Evolutionary conservation across 1,284 basidiomycete species (phyloP), one percentile per base, ranked within the genome.

Genomic region (Pseudozyma hubeiensis): DNA sequence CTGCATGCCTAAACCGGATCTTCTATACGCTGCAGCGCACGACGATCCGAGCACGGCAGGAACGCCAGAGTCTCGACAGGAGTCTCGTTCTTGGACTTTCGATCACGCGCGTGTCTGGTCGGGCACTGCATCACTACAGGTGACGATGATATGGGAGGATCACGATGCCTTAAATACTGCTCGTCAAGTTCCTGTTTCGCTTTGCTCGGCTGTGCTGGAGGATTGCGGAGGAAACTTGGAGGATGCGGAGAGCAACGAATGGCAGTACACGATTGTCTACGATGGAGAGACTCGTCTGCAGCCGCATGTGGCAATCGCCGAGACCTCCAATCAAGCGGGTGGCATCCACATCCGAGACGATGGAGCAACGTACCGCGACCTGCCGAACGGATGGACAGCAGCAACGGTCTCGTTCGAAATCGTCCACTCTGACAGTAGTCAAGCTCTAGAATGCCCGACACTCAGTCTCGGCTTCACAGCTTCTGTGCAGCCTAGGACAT

Each of bases 1-100:
- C 2, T 62, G 49, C 37, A 64, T 71, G 64, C 64, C 75, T 5
- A 72, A 77, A 35, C 61, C 75, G n/a, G 71, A 77, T 30, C 51
- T 61, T 0, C 41, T 74, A 4, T 74, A 41, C 40, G 33, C 60
- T 4, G 48, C 34, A 16, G 60, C 53, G 56, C 52, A 56, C 10
- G 35, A 55, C 7, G 14, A 7, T 8, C 34, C 45, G 24, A 14
- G 14, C 16, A 9, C 29, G 14, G 24, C 7, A 34, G 5, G 13
- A 3, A 29, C 24, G n/a, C 9, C 24, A 7, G 7, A 37, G 37
- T 16, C 52, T 8, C 29, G 29, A 43, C 33, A 49, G 5, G 29
- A 33, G 3, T 17, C 14, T 3, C n/a, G 53, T 9, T 44, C 53
- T 0, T 69, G 66, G 56, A 19, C 11, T 8, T 64, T 45, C 19